Base-by-base conservation (phyloP, 129 eudicot genomes). In the Flaveria ramosissima region DNA sequence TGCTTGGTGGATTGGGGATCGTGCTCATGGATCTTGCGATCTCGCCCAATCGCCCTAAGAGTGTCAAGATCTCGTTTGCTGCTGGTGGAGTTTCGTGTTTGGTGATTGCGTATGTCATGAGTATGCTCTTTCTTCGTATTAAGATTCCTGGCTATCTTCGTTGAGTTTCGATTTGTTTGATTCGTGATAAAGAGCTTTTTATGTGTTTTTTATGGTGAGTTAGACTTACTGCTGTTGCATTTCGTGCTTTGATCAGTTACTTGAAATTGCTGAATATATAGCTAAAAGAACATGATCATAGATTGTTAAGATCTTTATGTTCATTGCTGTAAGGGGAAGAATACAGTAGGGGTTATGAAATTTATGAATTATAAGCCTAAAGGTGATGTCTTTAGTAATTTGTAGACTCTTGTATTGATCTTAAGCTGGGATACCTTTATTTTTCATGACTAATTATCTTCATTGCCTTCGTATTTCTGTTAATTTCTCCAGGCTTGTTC, bases 81-180 rank as follows among this genome's bases (percentile, higher is more conserved):
- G 66, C 81, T 0, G 89, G 89, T 10, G 97, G 97, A 0, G 71
- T 92, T 39, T 69, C 86, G 3, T 89, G 52, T 32, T 69, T 89
- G 13, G 92, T 89, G 15, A 84, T 95, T 30, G 89, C 86, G 2
- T 95, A 91, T 88, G 94, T 89, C 5, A 95, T 95, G 99, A 87
- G 94, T 83, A 95, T 91, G 96, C 85, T 95, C 24, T 95, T 95
- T 77, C 78, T 95, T 78, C 90, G 99, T 45, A 91, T 95, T 79
- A 95, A 95, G 88, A 87, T 95, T 77, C 99, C 96, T 3, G 97
- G 82, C 23, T 95, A 91, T 84, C 88, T 94, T 9, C 86, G 82
- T 45, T 90, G 83, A 89, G 16, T 77, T 66, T 21, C 1, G 41
- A 57, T 65, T 70, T 2, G 36, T 36, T 50, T 27, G 16, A 27